Conservation (phyloP, 352 stramenopile genomes). For the Phytopythium kandeliae region DNA sequence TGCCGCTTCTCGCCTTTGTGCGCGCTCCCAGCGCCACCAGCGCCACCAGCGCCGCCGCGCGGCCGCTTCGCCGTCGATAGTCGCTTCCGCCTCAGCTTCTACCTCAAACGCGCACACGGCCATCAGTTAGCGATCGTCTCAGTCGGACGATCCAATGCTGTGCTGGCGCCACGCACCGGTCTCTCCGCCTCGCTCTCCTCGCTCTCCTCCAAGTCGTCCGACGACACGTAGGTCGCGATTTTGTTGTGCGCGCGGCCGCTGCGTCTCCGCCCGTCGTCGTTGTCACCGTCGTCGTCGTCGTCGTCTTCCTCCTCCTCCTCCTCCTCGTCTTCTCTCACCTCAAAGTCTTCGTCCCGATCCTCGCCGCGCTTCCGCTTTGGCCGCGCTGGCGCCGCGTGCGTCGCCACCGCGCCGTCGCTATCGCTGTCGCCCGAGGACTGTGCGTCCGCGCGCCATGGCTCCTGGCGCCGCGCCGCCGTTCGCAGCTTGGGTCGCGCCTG, state of each 20-base stretch:
- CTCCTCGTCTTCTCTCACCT: conserved; percentile 12
- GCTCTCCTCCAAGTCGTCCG: neutral
- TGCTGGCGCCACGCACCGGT: conserved; percentile 8
- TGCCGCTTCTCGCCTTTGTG: neutral
- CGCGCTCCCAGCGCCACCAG: neutral
- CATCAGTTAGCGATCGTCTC: too few species aligned
- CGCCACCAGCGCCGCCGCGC: neutral
- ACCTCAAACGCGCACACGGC: too few species aligned
- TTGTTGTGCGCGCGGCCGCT: conserved; percentile 30
- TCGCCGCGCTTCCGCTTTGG: neutral
- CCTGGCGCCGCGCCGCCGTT: conserved; percentile 4
- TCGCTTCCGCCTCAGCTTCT: conserved; percentile 21
- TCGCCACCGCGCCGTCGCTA: conserved; percentile 20
- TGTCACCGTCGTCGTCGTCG: conserved; percentile 4
- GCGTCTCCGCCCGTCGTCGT: conserved; percentile 26
- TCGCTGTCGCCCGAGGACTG: conserved; percentile 25
- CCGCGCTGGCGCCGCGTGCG: neutral
- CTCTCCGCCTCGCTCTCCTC: neutral
- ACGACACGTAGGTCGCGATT: conserved; percentile 10
- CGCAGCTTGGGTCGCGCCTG: conserved; percentile 23
- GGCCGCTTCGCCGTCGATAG: conserved; percentile 8
- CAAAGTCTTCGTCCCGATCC: conserved; percentile 11
- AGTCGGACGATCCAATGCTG: too few species aligned
- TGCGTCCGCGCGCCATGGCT: neutral
- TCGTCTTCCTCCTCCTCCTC: conserved; percentile 14